A percentile compares a stretch with the other conserved stretches of the same genome.
phyloP scores from a whole-genome alignment of 352 stramenopile species.

The Thraustochytrium striatum region DNA sequence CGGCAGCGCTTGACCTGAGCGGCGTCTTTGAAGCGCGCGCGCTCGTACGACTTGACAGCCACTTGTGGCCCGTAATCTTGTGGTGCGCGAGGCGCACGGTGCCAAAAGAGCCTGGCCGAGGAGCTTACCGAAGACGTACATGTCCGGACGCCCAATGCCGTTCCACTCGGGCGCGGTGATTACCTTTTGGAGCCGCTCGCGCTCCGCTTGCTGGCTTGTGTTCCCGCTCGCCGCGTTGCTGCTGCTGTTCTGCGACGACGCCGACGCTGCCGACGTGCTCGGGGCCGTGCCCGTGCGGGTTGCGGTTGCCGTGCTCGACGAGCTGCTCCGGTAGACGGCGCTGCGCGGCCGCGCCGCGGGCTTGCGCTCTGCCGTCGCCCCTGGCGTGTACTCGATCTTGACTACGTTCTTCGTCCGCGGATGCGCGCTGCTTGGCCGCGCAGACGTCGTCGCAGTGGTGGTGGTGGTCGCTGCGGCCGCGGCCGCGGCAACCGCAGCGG shows the following conservation, averaged over 20 bases:
- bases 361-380: too few relatives aligned
- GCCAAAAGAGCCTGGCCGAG: conserved; percentile 57
- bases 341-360: too few relatives aligned
- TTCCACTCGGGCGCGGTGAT: conserved; percentile 12
- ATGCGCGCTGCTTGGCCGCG: too few relatives aligned
- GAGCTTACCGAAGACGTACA: conserved; percentile 60
- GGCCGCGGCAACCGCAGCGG: too few relatives aligned
- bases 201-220: conserved; percentile 15
- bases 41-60: conserved; percentile 64
- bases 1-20: conserved; percentile 60
- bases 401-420: too few relatives aligned
- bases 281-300: neutral
- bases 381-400: too few relatives aligned
- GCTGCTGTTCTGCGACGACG: neutral
- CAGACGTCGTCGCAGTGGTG: too few relatives aligned
- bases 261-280: neutral
- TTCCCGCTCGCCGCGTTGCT: conserved; percentile 15
- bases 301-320: neutral
- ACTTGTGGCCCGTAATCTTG: conserved; percentile 61
- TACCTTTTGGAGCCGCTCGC: conserved; percentile 13
- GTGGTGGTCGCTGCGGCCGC: too few relatives aligned
- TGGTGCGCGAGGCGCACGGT: conserved; percentile 60
- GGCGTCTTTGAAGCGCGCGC: conserved; percentile 61
- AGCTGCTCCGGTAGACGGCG: too few relatives aligned
- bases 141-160: conserved; percentile 50